Evolutionary conservation across 1,284 basidiomycete species (phyloP), one percentile per base, ranked within the genome.

Genomic region (Naganishia sp.): DNA sequence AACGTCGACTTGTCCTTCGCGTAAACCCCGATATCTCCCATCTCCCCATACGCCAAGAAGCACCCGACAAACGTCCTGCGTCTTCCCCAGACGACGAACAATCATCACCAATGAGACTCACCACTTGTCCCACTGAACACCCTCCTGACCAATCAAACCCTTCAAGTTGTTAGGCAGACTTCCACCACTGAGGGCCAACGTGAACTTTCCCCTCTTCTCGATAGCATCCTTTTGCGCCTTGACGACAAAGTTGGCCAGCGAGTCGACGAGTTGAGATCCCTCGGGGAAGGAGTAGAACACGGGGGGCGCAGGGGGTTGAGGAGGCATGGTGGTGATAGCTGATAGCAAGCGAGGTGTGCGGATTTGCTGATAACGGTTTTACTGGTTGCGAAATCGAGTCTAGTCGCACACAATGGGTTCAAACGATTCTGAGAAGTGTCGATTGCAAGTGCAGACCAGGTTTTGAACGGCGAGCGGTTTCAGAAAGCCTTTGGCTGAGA

Each of bases 41-140:
- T n/a, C 18, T 47, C 15, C 18, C 45, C 45, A n/a, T 3, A 2
- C 13, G 7, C 35, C 35, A 13, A 39, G 13, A 10, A 39, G 7
- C 35, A 39, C 13, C 7, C 1, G 2, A 3, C 35, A 39, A 6
- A 5, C 10, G 35, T 6, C 28, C 28, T 28, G 28, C 28, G 2
- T 28, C 28, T 28, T 28, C 28, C 28, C 5, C 28, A 28, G 28
- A 5, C n/a, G 28, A 0, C 28, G 5, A 28, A 28, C 28, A 28
- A 28, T 28, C 28, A 49, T 6, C 17, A 25, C 57, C 32, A n/a
- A n/a, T 17, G 15, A 6, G 6, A 83, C 85, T 71, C 73, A 94
- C 94, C 95, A 99, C 79, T 93, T 92, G 76, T 95, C 89, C 95
- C 96, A 99, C 78, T 90, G 90, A 17, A 94, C 85, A 57, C 85